A percentile compares a stretch with the other conserved stretches of the same genome.
These are phyloP conservation scores for Aspergillus alliaceus DNA, from an alignment of 2,329 filamentous ascomycete species.

Conservation along the genomic window DNA sequence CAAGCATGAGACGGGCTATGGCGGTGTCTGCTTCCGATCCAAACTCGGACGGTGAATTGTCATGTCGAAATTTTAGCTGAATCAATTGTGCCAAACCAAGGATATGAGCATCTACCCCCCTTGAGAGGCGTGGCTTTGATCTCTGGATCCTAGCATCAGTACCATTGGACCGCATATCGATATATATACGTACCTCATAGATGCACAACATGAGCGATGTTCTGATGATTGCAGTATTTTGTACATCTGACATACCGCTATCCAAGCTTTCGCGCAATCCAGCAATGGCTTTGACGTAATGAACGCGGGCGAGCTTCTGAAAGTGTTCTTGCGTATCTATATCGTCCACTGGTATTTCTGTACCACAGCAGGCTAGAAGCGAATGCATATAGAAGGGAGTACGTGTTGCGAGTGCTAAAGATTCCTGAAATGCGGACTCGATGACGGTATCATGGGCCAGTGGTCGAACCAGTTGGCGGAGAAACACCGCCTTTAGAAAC, in stretches of 20 bases:
- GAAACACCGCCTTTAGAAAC: slow-evolving; percentile 21
- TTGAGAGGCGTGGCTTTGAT: slow-evolving; percentile 16
- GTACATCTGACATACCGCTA: background rate
- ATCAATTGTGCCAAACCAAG: slow-evolving; percentile 23
- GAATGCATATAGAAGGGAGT: slow-evolving; percentile 24
- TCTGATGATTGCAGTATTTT: slow-evolving; percentile 13
- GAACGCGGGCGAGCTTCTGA: slow-evolving; percentile 12
- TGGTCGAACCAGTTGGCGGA: slow-evolving; percentile 23
- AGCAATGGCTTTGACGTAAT: slow-evolving; percentile 19
- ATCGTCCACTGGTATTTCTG: slow-evolving; percentile 18
- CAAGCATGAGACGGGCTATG: slow-evolving; percentile 19
- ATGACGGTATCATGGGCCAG: slow-evolving; percentile 11
- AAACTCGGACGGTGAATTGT: background rate
- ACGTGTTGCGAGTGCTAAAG: slow-evolving; percentile 12
- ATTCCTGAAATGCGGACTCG: slow-evolving; percentile 11
- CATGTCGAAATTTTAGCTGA: slow-evolving; percentile 4
- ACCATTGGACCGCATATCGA: too few species aligned
- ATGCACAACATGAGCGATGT: slow-evolving; percentile 25
- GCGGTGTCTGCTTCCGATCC: slow-evolving; percentile 1
- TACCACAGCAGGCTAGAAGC: slow-evolving; percentile 23
- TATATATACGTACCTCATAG: slow-evolving; percentile 18
- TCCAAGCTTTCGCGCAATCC: slow-evolving; percentile 8
- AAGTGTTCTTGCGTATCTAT: background rate
- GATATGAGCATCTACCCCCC: slow-evolving; percentile 21
- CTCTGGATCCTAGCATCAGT: slow-evolving; percentile 8